Percentiles rank a stretch among this genome's conserved stretches.
These are phyloP conservation scores for Deinandra increscens DNA, from an alignment of 129 eudicot genomes.

Conservation along the genomic window DNA sequence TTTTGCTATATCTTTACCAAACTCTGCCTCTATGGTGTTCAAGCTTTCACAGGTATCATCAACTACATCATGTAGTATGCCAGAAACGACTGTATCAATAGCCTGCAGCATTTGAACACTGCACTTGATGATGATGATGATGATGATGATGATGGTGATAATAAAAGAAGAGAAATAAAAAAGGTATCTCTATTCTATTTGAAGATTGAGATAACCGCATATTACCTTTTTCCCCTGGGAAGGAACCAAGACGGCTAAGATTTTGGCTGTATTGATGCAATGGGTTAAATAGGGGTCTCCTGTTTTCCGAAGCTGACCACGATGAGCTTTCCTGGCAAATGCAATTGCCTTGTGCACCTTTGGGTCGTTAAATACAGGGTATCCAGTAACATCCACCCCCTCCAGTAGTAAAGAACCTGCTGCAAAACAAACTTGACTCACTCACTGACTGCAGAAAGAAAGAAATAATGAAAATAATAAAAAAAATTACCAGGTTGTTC, in stretches of 20 bases:
- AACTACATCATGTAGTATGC: slow-evolving; percentile 89
- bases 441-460: no score
- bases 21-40: slow-evolving; percentile 58
- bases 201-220: no score
- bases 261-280: slow-evolving; percentile 90
- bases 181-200: no score
- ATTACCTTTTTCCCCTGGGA: slow-evolving; percentile 70
- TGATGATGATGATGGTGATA: no score
- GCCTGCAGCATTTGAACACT: slow-evolving; percentile 49
- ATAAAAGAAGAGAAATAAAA: no score
- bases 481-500: slow-evolving; percentile 60
- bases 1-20: slow-evolving; percentile 81
- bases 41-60: slow-evolving; percentile 78
- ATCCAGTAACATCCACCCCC: slow-evolving; percentile 90
- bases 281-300: slow-evolving; percentile 89
- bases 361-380: slow-evolving; percentile 68
- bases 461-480: neutral
- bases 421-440: no score
- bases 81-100: slow-evolving; percentile 84
- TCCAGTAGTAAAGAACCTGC: slow-evolving; percentile 82
- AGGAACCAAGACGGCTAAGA: slow-evolving; percentile 79
- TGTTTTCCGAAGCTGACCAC: slow-evolving; percentile 74
- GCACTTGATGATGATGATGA: no score
- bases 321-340: slow-evolving; percentile 91
- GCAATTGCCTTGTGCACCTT: slow-evolving; percentile 93